These are phyloP conservation scores for Aspergillus wentii DNA, from an alignment of 495 filamentous ascomycete genomes.

Conservation along the genomic window DNA sequence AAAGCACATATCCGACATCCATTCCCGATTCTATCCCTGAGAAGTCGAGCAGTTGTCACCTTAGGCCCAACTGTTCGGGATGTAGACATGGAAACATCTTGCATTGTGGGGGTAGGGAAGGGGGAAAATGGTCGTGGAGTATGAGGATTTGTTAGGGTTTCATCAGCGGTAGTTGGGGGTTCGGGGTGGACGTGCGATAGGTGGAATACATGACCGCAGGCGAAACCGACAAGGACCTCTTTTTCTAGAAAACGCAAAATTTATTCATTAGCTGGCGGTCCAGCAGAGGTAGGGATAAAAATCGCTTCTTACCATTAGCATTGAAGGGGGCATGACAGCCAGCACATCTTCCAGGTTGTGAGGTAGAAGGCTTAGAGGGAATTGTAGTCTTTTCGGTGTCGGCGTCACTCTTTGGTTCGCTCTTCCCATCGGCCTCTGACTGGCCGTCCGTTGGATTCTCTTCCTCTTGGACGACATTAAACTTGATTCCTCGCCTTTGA, in stretches of 20 bases:
- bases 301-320: conserved; percentile 37
- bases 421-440: conserved; percentile 5
- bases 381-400: conserved; percentile 15
- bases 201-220: conserved; percentile 90
- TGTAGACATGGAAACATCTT: conserved; percentile 20
- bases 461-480: conserved; percentile 59
- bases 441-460: conserved; percentile 5
- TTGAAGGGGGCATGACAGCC: conserved; percentile 57
- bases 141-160: conserved; percentile 14
- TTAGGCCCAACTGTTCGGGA: conserved; percentile 72
- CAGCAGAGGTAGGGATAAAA: background rate
- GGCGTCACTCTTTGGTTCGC: conserved; percentile 9
- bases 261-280: background rate
- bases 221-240: conserved; percentile 83
- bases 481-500: conserved; percentile 79
- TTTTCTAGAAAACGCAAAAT: conserved; percentile 40
- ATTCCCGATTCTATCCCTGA: conserved; percentile 63
- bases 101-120: conserved; percentile 15
- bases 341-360: conserved; percentile 42
- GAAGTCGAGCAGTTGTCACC: conserved; percentile 79
- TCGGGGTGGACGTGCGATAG: conserved; percentile 65
- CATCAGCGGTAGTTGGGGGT: conserved; percentile 10
- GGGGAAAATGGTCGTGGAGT: conserved; percentile 26
- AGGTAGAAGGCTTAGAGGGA: conserved; percentile 1
- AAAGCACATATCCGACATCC: conserved; percentile 66